Conservation (phyloP, 2,329 filamentous ascomycete species). For the Trichoderma arundinaceum region DNA sequence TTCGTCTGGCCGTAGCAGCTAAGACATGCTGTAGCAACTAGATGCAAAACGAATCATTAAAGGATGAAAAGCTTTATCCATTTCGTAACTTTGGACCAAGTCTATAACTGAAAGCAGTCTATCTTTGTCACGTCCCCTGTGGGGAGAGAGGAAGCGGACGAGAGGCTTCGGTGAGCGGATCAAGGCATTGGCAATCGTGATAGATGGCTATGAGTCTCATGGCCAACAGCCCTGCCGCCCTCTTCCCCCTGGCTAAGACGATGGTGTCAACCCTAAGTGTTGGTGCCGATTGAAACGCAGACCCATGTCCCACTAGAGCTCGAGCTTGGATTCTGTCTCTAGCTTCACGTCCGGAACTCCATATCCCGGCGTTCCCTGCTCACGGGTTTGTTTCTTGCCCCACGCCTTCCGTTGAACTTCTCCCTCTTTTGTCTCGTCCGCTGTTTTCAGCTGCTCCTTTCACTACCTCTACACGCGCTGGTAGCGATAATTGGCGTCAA, state of each 20-base stretch:
- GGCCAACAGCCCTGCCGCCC: not conserved
- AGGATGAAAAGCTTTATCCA: too few relatives aligned
- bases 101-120: not conserved
- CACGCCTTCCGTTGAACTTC: constrained; percentile 9
- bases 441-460: constrained; percentile 6
- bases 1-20: not conserved
- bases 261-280: constrained; percentile 25
- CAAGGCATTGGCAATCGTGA: not conserved
- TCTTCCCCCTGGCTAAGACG: constrained; percentile 10
- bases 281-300: constrained; percentile 20
- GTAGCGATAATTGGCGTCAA: constrained; percentile 20
- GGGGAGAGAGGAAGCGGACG: too few relatives aligned
- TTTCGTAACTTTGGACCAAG: not conserved
- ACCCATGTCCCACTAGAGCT: constrained; percentile 15
- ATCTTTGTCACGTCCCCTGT: not conserved
- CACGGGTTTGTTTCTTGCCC: constrained; percentile 3
- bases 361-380: constrained; percentile 9
- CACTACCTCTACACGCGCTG: constrained; percentile 25
- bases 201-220: not conserved
- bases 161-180: not conserved
- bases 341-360: constrained; percentile 18
- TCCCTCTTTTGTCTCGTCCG: not conserved
- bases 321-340: not conserved
- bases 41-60: not conserved
- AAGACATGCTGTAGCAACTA: not conserved